Evolutionary conservation across 2,329 filamentous ascomycete species (phyloP).

Genomic region (Hymenoscyphus fraxineus): DNA sequence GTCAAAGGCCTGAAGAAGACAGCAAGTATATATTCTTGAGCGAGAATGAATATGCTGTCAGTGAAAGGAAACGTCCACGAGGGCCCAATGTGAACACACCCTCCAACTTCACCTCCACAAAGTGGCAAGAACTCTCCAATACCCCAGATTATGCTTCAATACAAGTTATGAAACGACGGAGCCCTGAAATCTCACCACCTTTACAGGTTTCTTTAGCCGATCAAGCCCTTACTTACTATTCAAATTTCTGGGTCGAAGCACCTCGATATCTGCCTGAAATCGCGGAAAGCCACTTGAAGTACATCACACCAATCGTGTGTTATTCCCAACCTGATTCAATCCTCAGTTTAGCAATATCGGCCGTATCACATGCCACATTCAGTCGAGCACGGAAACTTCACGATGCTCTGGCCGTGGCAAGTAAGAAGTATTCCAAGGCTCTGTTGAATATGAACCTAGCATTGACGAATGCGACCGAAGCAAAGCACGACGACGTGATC

Average conservation of each 20-base stretch:
- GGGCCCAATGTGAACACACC: slow-evolving; percentile 14
- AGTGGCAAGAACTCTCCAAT: not conserved
- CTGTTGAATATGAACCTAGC: slow-evolving; percentile 13
- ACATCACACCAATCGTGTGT: not conserved
- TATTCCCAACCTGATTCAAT: not conserved
- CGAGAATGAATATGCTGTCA: slow-evolving; percentile 17
- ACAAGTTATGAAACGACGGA: not conserved
- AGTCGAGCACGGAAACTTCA: slow-evolving; percentile 6
- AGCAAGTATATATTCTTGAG: slow-evolving; percentile 12
- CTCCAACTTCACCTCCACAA: not conserved
- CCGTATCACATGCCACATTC: slow-evolving; percentile 6
- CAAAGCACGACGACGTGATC: slow-evolving; percentile 9
- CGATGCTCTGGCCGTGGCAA: slow-evolving; percentile 1
- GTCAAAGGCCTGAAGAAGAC: slow-evolving; percentile 1
- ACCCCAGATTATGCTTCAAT: not conserved
- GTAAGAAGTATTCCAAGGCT: slow-evolving; percentile 9
- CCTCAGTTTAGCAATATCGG: slow-evolving; percentile 14
- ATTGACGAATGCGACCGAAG: slow-evolving; percentile 3
- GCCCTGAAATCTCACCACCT: not conserved
- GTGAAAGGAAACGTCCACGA: slow-evolving; percentile 17
- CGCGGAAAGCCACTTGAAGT: slow-evolving; percentile 2
- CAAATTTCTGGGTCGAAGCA: slow-evolving; percentile 4
- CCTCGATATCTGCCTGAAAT: slow-evolving; percentile 10
- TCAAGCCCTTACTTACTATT: slow-evolving; percentile 9
- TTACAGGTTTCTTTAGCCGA: not conserved